Conservation (phyloP, 2,329 filamentous ascomycete genomes). For the Aurifilum marmelostoma region DNA sequence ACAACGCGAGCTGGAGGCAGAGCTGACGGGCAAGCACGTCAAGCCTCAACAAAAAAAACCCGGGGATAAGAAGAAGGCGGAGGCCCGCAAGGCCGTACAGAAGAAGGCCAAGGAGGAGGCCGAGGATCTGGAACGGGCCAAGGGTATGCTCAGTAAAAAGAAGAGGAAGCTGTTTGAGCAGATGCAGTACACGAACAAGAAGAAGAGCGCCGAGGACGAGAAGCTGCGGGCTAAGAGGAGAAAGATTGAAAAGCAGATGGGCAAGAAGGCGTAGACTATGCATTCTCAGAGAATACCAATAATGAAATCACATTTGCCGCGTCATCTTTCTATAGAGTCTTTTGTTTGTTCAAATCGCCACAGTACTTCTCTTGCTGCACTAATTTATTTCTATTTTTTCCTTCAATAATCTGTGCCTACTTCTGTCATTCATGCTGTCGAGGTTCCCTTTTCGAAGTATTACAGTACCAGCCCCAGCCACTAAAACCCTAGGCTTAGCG, state of each 20-base stretch:
- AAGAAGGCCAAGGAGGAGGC: constrained; percentile 76
- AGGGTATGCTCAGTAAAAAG: constrained; percentile 98
- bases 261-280: constrained; percentile 42
- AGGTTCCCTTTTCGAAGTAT: not conserved
- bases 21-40: constrained; percentile 72
- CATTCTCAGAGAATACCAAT: constrained; percentile 31
- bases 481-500: constrained; percentile 10
- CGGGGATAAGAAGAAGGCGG: constrained; percentile 68
- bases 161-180: constrained; percentile 97
- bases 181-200: constrained; percentile 94
- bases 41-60: constrained; percentile 54
- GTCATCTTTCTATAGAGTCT: not conserved
- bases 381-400: not conserved
- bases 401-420: not conserved
- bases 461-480: not conserved
- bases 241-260: constrained; percentile 74
- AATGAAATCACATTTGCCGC: constrained; percentile 24
- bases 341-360: not conserved
- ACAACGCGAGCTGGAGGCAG: constrained; percentile 90
- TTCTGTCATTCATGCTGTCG: not conserved
- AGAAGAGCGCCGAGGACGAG: constrained; percentile 88
- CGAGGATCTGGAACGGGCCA: constrained; percentile 88
- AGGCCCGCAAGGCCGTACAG: constrained; percentile 68
- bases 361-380: not conserved
- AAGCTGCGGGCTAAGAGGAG: constrained; percentile 87